These are phyloP conservation scores for Phytomonas francai DNA, from an alignment of 208 protist species.

Conservation along the genomic window DNA sequence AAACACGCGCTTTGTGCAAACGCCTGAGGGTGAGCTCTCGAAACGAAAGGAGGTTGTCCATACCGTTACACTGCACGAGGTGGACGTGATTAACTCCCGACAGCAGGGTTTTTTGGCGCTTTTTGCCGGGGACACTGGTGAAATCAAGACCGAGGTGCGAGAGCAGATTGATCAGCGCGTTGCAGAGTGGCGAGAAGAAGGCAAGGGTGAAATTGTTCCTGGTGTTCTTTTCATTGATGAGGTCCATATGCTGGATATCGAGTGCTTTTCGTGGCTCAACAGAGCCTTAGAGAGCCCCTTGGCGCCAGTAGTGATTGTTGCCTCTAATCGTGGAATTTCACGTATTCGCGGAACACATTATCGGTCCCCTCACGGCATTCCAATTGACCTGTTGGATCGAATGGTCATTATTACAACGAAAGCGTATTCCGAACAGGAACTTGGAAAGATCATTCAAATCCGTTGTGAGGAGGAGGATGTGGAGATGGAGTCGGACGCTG, in stretches of 20 bases:
- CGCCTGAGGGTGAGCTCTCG: slow-evolving; percentile 98
- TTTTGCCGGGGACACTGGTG: slow-evolving; percentile 99
- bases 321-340: slow-evolving; percentile 99
- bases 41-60: slow-evolving; percentile 99
- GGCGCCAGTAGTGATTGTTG: slow-evolving; percentile 98
- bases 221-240: slow-evolving; percentile 96
- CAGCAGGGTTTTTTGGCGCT: slow-evolving; percentile 99
- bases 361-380: slow-evolving; percentile 98
- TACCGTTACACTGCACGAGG: slow-evolving; percentile 99
- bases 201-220: slow-evolving; percentile 98
- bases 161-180: slow-evolving; percentile 99
- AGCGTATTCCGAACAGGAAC: slow-evolving; percentile 94
- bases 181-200: slow-evolving; percentile 99
- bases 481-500: slow-evolving; percentile 95
- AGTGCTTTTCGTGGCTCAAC: slow-evolving; percentile 99
- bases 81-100: slow-evolving; percentile 99
- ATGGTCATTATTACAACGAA: slow-evolving; percentile 98
- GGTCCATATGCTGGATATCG: slow-evolving; percentile 99
- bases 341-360: slow-evolving; percentile 98
- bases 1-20: slow-evolving; percentile 95
- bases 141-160: slow-evolving; percentile 99
- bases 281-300: slow-evolving; percentile 97
- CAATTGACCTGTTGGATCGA: slow-evolving; percentile 97
- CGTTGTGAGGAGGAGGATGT: slow-evolving; percentile 99
- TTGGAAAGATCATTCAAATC: slow-evolving; percentile 96